These are phyloP conservation scores for Gentiana straminea DNA, from an alignment of 257 asterid species.

Conservation along the genomic window DNA sequence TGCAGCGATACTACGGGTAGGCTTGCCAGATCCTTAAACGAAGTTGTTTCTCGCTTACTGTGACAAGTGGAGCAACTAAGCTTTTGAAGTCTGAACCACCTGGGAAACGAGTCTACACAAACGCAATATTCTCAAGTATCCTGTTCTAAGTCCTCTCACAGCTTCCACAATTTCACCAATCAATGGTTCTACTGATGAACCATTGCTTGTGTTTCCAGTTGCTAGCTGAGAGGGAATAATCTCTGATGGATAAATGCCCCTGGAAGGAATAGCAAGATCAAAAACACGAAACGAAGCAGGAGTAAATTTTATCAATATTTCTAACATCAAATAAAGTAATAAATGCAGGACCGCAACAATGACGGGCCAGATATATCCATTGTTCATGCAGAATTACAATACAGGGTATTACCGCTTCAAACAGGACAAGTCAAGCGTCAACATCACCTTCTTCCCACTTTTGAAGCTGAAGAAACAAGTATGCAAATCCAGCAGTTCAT, in stretches of 20 bases:
- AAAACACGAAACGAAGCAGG: constrained; percentile 15
- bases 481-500: constrained; percentile 47
- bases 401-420: constrained; percentile 51
- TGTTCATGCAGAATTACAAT: neutral
- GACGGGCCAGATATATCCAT: neutral
- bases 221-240: constrained; percentile 40
- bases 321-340: neutral
- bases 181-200: constrained; percentile 12
- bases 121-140: constrained; percentile 56
- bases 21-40: no score
- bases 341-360: neutral
- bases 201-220: constrained; percentile 14
- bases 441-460: constrained; percentile 45
- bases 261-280: constrained; percentile 14
- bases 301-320: neutral
- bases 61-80: constrained; percentile 1
- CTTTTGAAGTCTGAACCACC: constrained; percentile 31
- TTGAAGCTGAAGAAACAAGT: constrained; percentile 45
- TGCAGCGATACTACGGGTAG: no score
- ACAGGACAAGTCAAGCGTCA: constrained; percentile 70
- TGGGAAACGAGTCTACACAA: constrained; percentile 44
- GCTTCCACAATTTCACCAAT: constrained; percentile 32
- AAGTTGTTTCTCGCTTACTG: no score
- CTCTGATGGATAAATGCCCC: constrained; percentile 78
- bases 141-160: constrained; percentile 35